A percentile compares a stretch with the other conserved stretches of the same genome.
Conservation (phyloP, 2,329 filamentous ascomycete genomes). For the Hypoxylon sp. region DNA sequence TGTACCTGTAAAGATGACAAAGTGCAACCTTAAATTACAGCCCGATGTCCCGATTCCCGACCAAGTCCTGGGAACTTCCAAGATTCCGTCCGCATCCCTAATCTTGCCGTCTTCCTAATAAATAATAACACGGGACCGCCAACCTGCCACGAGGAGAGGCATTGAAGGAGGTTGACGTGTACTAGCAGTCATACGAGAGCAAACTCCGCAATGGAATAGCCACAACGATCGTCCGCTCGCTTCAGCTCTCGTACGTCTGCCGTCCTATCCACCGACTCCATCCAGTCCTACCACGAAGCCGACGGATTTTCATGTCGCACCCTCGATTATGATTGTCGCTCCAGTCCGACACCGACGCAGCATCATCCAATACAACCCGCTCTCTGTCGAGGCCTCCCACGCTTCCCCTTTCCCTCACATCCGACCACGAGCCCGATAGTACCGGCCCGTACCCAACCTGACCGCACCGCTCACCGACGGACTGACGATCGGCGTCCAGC, state of each 20-base stretch:
- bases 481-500: background rate
- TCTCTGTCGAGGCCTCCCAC: conserved; percentile 7
- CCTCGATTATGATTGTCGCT: conserved; percentile 34
- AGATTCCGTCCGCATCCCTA: conserved; percentile 8
- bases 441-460: conserved; percentile 15
- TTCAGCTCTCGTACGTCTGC: background rate
- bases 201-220: conserved; percentile 30
- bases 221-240: conserved; percentile 2
- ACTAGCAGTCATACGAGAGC: conserved; percentile 21
- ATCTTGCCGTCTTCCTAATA: background rate
- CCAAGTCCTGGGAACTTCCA: conserved; percentile 16
- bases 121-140: conserved; percentile 10
- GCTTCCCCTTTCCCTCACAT: conserved; percentile 9
- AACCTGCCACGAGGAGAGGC: conserved; percentile 5
- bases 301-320: conserved; percentile 37
- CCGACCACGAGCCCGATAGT: conserved; percentile 10
- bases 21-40: conserved; percentile 29
- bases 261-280: conserved; percentile 25
- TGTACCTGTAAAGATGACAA: conserved; percentile 26
- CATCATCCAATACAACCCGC: conserved; percentile 21
- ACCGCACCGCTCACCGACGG: conserved; percentile 11
- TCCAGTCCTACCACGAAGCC: conserved; percentile 23
- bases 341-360: conserved; percentile 37
- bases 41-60: conserved; percentile 25
- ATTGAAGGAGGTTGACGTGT: conserved; percentile 23